Evolutionary conservation across 495 filamentous ascomycete genomes (phyloP).

Genomic region (Podospora comata): DNA sequence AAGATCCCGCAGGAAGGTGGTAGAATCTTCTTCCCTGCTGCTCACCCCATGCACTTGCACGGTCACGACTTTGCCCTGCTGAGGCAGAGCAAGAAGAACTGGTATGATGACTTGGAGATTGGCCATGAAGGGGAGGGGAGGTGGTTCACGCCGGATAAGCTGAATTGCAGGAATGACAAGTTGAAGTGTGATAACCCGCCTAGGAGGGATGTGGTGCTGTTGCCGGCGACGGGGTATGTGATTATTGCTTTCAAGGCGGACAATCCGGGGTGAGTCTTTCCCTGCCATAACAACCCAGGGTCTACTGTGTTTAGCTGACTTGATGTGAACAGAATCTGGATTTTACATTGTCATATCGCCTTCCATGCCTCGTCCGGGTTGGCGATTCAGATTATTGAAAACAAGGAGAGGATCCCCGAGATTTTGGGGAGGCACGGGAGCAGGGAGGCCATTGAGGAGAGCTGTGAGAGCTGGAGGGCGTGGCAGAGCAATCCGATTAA

Average conservation of each 20-base stretch:
- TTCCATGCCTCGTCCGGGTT: slow-evolving; percentile 47
- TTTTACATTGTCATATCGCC: slow-evolving; percentile 42
- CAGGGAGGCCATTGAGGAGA: slow-evolving; percentile 21
- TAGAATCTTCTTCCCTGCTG: slow-evolving; percentile 14
- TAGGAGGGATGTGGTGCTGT: slow-evolving; percentile 30
- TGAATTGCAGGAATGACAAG: background rate
- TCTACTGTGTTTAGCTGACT: background rate
- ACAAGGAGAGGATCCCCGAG: slow-evolving; percentile 28
- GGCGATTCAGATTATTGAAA: slow-evolving; percentile 44
- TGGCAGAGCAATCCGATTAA: slow-evolving; percentile 24
- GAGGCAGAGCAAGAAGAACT: slow-evolving; percentile 17
- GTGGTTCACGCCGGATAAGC: background rate
- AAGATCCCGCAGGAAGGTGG: background rate
- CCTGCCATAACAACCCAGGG: background rate
- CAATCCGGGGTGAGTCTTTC: slow-evolving; percentile 11
- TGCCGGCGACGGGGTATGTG: slow-evolving; percentile 33
- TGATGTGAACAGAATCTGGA: slow-evolving; percentile 26
- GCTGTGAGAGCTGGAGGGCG: slow-evolving; percentile 35
- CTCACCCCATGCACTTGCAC: slow-evolving; percentile 53
- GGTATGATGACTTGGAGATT: slow-evolving; percentile 12
- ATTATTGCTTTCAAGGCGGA: slow-evolving; percentile 42
- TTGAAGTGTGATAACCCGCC: slow-evolving; percentile 32
- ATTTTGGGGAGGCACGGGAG: slow-evolving; percentile 21
- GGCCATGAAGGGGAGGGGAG: background rate
- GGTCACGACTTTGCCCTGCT: slow-evolving; percentile 58